Evolutionary conservation across 164 flowering plant genomes (phyloP).

Genomic region (Chimonanthus salicifolius): DNA sequence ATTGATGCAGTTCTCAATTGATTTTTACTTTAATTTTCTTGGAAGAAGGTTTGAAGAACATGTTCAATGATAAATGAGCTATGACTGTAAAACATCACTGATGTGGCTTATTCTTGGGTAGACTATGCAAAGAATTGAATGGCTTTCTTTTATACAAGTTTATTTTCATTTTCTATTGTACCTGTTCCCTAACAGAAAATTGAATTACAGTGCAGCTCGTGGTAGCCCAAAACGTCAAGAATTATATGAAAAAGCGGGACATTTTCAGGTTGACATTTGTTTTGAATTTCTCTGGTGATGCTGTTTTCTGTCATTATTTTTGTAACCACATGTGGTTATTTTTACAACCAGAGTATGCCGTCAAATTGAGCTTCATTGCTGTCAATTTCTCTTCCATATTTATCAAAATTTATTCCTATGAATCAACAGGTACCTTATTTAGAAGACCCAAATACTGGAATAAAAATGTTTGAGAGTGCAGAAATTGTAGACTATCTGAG

Average conservation of each 20-base stretch:
- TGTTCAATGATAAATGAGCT: too few relatives aligned
- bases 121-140: background rate
- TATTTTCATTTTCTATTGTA: background rate
- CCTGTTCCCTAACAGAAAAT: background rate
- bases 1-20: too few relatives aligned
- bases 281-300: background rate
- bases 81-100: too few relatives aligned
- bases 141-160: background rate
- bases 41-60: too few relatives aligned
- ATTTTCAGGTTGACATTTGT: slow-evolving; percentile 60
- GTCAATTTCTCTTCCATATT: too few relatives aligned
- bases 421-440: slow-evolving; percentile 68
- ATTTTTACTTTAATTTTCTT: too few relatives aligned
- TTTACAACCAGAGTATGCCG: background rate
- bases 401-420: too few relatives aligned
- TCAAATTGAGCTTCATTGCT: too few relatives aligned
- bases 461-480: slow-evolving; percentile 94
- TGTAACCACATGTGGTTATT: background rate
- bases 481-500: slow-evolving; percentile 74
- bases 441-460: slow-evolving; percentile 95
- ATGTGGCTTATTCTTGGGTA: background rate
- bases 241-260: slow-evolving; percentile 56
- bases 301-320: background rate
- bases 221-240: slow-evolving; percentile 88
- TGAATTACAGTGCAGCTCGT: slow-evolving; percentile 68